Evolutionary conservation across 2,329 filamentous ascomycete species (phyloP), one percentile per base, ranked within the genome.

Genomic region (Pestalotiopsis fici): DNA sequence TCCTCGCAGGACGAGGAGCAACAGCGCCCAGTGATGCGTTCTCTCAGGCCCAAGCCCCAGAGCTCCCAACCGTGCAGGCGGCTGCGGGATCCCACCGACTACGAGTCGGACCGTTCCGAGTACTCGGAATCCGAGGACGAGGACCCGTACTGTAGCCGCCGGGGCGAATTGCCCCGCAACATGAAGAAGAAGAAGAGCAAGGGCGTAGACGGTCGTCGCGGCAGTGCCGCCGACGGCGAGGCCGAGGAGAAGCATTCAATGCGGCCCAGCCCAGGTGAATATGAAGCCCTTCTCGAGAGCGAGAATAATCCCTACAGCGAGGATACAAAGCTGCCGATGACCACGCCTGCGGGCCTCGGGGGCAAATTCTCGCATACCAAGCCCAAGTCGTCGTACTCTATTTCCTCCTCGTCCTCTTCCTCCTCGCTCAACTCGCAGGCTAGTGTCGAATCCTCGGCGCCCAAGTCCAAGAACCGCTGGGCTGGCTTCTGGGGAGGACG

Each of bases 231-330:
- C 57, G 11, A 12, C 57, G 57, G 11, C 25, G 57, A 35, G 2
- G 25, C 1, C 9, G 57, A 27, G 12, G 28, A 27, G 6, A 60
- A 31, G 13, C 23, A 57, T 23, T 27, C 27, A 13, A 60, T 60
- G 57, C 57, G 37, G n/a, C 59, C 59, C n/a, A 62, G 59, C 25
- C 59, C 59, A 3, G 37, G 59, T 18, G 59, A 62, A 21, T 47
- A 47, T 35, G 27, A 31, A 18, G 27, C 57, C 28, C 27, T 60
- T 13, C 13, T 50, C 18, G 27, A 37, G n/a, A 35, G 28, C 28
- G 3, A 12, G 1, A 31, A 31, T 6, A 21, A 35, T 4, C 57
- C n/a, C 3, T 60, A 35, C 57, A 35, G 43, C n/a, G 43, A 9
- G 39, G 39, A 43, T 18, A 15, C 39, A 18, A 18, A 43, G 2